phyloP scores from a whole-genome alignment of 78 protist genomes.

The Corallochytrium limacisporum region DNA sequence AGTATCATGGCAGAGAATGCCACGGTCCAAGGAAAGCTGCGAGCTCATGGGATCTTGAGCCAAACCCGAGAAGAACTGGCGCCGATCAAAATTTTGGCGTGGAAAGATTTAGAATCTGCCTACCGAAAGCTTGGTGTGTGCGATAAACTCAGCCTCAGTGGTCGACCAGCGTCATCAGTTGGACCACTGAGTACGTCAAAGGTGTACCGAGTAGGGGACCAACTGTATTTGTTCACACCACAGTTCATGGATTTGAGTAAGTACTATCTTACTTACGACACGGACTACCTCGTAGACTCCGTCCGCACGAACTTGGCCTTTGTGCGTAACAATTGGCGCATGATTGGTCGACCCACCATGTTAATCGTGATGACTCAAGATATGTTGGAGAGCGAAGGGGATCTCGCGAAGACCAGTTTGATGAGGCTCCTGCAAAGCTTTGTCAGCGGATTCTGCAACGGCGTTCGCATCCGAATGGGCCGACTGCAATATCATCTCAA shows the following conservation, averaged over 20 bases:
- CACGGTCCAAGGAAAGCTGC: neutral
- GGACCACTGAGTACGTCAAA: neutral
- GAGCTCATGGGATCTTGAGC: neutral
- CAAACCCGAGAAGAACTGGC: neutral
- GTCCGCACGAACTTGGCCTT: neutral
- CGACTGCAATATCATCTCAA: neutral
- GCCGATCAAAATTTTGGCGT: neutral
- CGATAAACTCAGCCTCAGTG: conserved; percentile 1
- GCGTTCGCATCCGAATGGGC: conserved; percentile 1
- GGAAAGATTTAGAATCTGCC: neutral
- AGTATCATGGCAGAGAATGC: neutral
- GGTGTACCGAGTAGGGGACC: neutral
- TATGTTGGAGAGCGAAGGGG: neutral
- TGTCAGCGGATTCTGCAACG: neutral
- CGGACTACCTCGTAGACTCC: neutral
- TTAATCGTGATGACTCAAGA: neutral
- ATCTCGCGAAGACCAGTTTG: neutral
- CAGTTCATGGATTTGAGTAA: neutral
- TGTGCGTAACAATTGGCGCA: conserved; percentile 1
- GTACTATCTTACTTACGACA: conserved; percentile 1
- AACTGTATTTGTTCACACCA: neutral
- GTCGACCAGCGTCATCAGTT: neutral
- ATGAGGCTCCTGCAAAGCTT: neutral
- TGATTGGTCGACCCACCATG: conserved; percentile 5
- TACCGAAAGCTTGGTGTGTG: neutral